phyloP scores from a whole-genome alignment of 2,329 filamentous ascomycete species.

The Claviceps sp. region DNA sequence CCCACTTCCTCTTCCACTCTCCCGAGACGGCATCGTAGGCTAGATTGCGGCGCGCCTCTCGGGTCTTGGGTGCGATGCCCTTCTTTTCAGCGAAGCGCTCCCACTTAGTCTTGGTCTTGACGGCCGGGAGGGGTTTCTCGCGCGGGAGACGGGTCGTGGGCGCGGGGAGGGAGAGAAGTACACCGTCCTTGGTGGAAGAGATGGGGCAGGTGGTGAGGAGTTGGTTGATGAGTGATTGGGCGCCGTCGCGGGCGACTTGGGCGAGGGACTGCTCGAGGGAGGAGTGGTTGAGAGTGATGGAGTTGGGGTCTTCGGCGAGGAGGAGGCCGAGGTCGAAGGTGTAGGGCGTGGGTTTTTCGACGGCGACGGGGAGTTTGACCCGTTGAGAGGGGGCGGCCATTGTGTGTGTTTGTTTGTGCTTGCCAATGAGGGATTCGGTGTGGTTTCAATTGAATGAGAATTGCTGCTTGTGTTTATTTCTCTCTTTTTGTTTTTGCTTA shows the following conservation, averaged over 20 bases:
- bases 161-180: slow-evolving; percentile 66
- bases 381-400: slow-evolving; percentile 26
- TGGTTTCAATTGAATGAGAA: background rate
- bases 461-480: background rate
- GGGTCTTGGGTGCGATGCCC: slow-evolving; percentile 81
- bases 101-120: slow-evolving; percentile 84
- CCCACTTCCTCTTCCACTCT: slow-evolving; percentile 91
- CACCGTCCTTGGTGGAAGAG: slow-evolving; percentile 51
- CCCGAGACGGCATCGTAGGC: slow-evolving; percentile 73
- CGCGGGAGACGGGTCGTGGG: slow-evolving; percentile 62
- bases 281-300: slow-evolving; percentile 43
- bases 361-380: slow-evolving; percentile 46
- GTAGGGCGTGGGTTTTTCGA: slow-evolving; percentile 77
- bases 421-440: background rate
- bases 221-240: slow-evolving; percentile 87
- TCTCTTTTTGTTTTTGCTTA: background rate
- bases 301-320: slow-evolving; percentile 77
- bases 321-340: slow-evolving; percentile 87
- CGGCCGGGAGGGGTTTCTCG: slow-evolving; percentile 78
- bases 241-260: slow-evolving; percentile 70
- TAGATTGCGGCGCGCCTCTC: slow-evolving; percentile 60
- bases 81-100: slow-evolving; percentile 93
- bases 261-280: slow-evolving; percentile 56
- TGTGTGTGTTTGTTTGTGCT: background rate
- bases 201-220: slow-evolving; percentile 81